These are phyloP conservation scores for Sclerotinia minor DNA, from an alignment of 2,329 filamentous ascomycete genomes.

Conservation along the genomic window DNA sequence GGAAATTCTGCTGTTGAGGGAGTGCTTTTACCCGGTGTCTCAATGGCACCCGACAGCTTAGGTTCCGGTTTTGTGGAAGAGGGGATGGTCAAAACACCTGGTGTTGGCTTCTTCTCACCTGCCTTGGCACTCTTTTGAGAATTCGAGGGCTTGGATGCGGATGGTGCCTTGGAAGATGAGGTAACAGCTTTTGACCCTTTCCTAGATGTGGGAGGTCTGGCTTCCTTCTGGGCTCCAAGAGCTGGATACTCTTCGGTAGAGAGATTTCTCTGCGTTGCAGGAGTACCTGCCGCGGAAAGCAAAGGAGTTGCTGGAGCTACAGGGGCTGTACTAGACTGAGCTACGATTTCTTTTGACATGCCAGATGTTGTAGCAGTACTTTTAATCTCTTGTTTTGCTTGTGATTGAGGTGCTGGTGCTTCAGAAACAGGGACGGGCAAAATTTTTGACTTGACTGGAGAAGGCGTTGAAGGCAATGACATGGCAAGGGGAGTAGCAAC, in stretches of 20 bases:
- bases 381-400: constrained; percentile 49
- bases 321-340: constrained; percentile 33
- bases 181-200: constrained; percentile 26
- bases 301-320: constrained; percentile 46
- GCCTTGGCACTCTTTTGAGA: constrained; percentile 27
- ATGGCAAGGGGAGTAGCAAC: constrained; percentile 38
- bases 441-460: constrained; percentile 22
- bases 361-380: constrained; percentile 49
- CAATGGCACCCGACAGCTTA: constrained; percentile 39
- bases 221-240: constrained; percentile 44
- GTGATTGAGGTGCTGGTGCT: constrained; percentile 12
- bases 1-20: constrained; percentile 49
- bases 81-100: constrained; percentile 49
- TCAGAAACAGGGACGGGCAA: neutral
- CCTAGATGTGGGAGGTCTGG: constrained; percentile 28
- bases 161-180: constrained; percentile 23
- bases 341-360: constrained; percentile 49
- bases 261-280: constrained; percentile 8
- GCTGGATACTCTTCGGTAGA: constrained; percentile 60
- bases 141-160: constrained; percentile 22
- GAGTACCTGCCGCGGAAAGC: constrained; percentile 41
- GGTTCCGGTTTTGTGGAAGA: constrained; percentile 45
- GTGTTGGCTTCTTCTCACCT: constrained; percentile 33
- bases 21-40: constrained; percentile 30
- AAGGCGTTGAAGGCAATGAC: constrained; percentile 35